Conservation (phyloP, 495 filamentous ascomycete species). For the Xylona heveae region DNA sequence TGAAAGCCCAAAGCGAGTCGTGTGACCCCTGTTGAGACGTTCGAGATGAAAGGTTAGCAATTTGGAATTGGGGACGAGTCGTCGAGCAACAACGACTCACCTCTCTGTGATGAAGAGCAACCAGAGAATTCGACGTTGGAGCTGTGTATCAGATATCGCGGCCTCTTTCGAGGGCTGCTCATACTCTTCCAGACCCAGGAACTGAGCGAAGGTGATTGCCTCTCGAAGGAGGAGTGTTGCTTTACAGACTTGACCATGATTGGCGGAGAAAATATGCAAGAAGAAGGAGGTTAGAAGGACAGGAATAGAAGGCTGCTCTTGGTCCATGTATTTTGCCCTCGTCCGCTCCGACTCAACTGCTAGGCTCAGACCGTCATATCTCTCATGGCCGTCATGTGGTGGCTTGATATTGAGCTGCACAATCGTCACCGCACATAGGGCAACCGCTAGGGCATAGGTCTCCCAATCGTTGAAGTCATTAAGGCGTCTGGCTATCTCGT, state of each 20-base stretch:
- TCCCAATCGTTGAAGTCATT: not conserved
- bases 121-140: not conserved
- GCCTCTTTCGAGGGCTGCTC: not conserved
- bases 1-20: not conserved
- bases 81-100: not conserved
- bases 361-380: not conserved
- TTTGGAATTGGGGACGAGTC: not conserved
- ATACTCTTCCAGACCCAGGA: not conserved
- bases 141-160: not conserved
- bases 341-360: not conserved
- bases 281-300: not conserved
- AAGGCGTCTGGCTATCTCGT: not conserved
- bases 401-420: not conserved
- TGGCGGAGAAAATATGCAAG: not conserved
- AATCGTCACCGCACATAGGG: not conserved
- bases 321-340: not conserved
- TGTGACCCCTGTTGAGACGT: not conserved
- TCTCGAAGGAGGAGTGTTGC: not conserved
- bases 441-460: not conserved
- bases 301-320: not conserved
- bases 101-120: not conserved
- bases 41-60: not conserved
- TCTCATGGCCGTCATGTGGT: not conserved
- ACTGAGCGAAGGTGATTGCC: constrained; percentile 1
- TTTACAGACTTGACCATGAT: not conserved